These are phyloP conservation scores for Chimonanthus salicifolius DNA, from an alignment of 164 flowering plant species.

Conservation along the genomic window DNA sequence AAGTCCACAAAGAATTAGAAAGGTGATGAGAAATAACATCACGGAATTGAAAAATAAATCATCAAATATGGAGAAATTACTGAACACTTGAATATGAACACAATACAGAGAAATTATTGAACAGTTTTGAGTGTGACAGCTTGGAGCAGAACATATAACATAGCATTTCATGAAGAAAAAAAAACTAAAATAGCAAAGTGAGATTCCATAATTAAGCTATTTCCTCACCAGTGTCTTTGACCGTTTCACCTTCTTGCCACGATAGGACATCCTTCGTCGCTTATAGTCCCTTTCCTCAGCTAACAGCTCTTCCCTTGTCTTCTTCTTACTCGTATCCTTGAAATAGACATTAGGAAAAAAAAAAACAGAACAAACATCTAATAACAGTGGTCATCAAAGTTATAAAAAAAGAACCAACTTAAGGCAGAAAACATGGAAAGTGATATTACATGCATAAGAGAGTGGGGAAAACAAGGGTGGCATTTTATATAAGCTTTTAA, in stretches of 20 bases:
- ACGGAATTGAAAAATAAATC: not conserved
- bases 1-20: conserved; percentile 1
- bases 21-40: not conserved
- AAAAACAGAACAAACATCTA: not conserved
- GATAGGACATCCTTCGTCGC: conserved; percentile 95
- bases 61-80: not conserved
- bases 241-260: conserved; percentile 88
- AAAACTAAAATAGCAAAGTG: not conserved
- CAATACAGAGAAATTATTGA: not conserved
- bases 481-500: too few species aligned
- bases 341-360: not conserved
- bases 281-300: conserved; percentile 99
- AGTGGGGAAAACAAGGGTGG: too few species aligned
- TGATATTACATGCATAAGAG: too few species aligned
- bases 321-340: conserved; percentile 50
- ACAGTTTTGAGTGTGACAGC: not conserved
- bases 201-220: not conserved
- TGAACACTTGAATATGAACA: not conserved
- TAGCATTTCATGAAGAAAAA: not conserved
- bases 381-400: not conserved
- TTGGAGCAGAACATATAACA: not conserved
- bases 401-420: not conserved
- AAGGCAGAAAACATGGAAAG: too few species aligned
- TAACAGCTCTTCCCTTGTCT: conserved; percentile 82
- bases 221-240: conserved; percentile 51